Base-by-base conservation (phyloP, 176 grass and related monocot genomes). In the Lolium rigidum region DNA sequence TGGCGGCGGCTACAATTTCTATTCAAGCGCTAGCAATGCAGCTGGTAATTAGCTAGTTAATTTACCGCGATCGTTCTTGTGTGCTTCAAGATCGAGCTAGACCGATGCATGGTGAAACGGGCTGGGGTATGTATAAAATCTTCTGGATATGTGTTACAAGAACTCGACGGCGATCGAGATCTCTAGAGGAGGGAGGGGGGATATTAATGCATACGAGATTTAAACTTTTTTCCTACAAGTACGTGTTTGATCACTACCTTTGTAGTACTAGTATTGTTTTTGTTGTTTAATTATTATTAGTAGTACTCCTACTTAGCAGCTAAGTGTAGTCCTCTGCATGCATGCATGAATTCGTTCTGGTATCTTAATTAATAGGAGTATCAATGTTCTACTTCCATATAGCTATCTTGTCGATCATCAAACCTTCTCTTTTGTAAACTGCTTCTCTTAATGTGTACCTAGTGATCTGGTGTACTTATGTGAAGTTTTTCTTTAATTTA, bases 21-120 rank as follows among this genome's bases (percentile, higher is more conserved):
- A 84, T 24, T 22, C 82, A 11, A 61, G 55, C 35, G 46, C 72
- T 75, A 82, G 80, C 22, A 61, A 46, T 51, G 70, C 70, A 51
- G 79, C 60, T 81, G 79, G 60, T 54, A 76, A 76, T 76, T 76
- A 84, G 70, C 43, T 64, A 76, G 70, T 18, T 21, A 56, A 82
- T 35, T 35, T 35, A 35, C 80, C 80, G 76, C 56, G 25, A 59
- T 58, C 56, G 24, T 35, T 76, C 81, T 47, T 83, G 78, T 80
- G 59, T 65, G 38, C 21, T 39, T 77, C 63, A 66, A 66, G 65
- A 39, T 68, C 51, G 75, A 58, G 52, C 28, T 77, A 80, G 59
- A 12, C 65, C 13, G 12, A 66, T 14, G 47, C 72, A 75, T 67
- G 79, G 61, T 81, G 61, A 76, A 80, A 83, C 61, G 68, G 69